These are phyloP conservation scores for Achaetomiella virescens DNA, from an alignment of 495 filamentous ascomycete species.

Conservation along the genomic window DNA sequence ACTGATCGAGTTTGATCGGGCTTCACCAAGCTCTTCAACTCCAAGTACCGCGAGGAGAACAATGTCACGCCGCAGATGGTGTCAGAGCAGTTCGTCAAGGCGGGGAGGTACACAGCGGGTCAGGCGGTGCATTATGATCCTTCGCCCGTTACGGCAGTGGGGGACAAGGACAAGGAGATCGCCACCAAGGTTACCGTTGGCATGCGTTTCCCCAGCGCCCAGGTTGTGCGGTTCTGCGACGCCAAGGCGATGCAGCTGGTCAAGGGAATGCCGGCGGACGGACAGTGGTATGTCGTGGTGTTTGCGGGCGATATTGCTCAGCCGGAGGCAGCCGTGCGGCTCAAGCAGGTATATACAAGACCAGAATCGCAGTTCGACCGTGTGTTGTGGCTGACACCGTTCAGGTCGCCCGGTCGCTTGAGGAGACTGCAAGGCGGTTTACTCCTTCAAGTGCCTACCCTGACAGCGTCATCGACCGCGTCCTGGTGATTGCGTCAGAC, in stretches of 20 bases:
- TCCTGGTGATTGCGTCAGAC: constrained; percentile 50
- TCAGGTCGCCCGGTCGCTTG: constrained; percentile 25
- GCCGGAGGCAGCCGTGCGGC: constrained; percentile 21
- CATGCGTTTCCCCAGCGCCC: constrained; percentile 52
- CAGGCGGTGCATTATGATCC: constrained; percentile 52
- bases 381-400: neutral
- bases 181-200: constrained; percentile 46
- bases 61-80: constrained; percentile 40
- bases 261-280: constrained; percentile 46
- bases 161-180: constrained; percentile 22
- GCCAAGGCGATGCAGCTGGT: constrained; percentile 51
- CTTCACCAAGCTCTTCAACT: constrained; percentile 57
- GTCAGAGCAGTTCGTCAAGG: constrained; percentile 53
- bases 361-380: neutral
- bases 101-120: constrained; percentile 60
- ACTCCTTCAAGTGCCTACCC: constrained; percentile 41
- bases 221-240: constrained; percentile 53
- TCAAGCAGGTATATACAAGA: constrained; percentile 39
- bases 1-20: constrained; percentile 68
- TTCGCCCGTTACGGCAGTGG: constrained; percentile 41
- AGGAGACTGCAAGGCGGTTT: constrained; percentile 38
- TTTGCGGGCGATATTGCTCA: constrained; percentile 50
- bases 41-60: constrained; percentile 30
- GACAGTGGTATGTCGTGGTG: constrained; percentile 54
- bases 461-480: constrained; percentile 56